Evolutionary conservation across 805 yeast species (phyloP).

Genomic region (Wickerhamiella domercqiae): DNA sequence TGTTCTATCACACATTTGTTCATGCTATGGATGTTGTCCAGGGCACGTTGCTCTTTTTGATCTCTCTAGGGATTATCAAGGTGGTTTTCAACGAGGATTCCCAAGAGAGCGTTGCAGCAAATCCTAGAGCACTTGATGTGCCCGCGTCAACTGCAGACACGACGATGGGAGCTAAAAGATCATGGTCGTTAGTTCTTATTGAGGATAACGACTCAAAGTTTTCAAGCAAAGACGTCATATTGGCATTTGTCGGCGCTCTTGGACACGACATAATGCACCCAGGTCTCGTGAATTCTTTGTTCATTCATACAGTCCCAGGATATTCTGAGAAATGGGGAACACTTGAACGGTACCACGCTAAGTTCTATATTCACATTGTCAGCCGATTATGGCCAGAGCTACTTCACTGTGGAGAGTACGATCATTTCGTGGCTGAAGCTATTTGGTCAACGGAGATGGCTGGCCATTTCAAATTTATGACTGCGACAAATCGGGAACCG

Average conservation of each 20-base stretch:
- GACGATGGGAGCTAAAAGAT: neutral
- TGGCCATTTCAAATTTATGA: conserved; percentile 59
- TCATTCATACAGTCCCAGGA: conserved; percentile 44
- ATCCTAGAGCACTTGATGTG: too few relatives aligned
- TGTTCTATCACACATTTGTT: conserved; percentile 87
- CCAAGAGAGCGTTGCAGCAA: too few relatives aligned
- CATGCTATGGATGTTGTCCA: conserved; percentile 95
- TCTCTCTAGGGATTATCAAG: neutral
- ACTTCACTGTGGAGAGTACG: neutral
- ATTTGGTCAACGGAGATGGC: conserved; percentile 92
- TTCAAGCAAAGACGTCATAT: conserved; percentile 35
- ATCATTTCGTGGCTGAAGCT: conserved; percentile 15
- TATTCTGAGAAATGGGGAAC: conserved; percentile 47
- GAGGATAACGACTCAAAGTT: neutral
- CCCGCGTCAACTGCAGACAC: too few relatives aligned
- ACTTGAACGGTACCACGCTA: conserved; percentile 69
- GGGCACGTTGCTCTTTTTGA: conserved; percentile 52
- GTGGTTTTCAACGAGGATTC: neutral
- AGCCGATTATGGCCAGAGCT: conserved; percentile 36
- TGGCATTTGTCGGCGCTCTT: conserved; percentile 61
- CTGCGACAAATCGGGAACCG: too few relatives aligned
- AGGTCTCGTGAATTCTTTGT: conserved; percentile 72
- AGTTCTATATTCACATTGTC: conserved; percentile 41
- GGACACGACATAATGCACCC: conserved; percentile 98
- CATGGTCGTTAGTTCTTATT: too few relatives aligned